These are phyloP conservation scores for Lactuca sativa DNA, from an alignment of 129 eudicot genomes.

Conservation along the genomic window DNA sequence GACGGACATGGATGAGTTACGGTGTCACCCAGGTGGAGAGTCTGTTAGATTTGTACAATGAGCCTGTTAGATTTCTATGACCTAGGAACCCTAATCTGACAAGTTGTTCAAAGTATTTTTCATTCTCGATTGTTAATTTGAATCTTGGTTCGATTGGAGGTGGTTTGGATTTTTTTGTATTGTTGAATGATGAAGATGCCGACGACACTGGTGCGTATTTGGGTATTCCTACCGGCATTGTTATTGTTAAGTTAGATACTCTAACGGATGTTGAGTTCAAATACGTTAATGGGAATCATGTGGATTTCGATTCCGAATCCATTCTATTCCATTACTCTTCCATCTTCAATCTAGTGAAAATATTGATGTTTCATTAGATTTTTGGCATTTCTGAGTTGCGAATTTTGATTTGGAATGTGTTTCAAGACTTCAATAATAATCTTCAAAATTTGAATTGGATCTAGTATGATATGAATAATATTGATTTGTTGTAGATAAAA, in stretches of 20 bases:
- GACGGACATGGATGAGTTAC: no score
- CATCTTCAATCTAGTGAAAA: background rate
- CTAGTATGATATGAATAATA: background rate
- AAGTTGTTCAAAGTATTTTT: constrained; percentile 66
- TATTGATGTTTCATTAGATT: background rate
- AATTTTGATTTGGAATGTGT: background rate
- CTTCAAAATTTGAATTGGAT: background rate
- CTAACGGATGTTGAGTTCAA: constrained; percentile 30
- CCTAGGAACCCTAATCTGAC: constrained; percentile 43
- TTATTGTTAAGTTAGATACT: constrained; percentile 78
- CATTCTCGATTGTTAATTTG: constrained; percentile 50
- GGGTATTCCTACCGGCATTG: constrained; percentile 54
- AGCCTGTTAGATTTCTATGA: constrained; percentile 62
- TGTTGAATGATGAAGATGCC: constrained; percentile 56
- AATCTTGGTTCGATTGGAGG: constrained; percentile 89
- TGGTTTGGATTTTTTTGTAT: constrained; percentile 74
- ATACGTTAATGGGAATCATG: constrained; percentile 37
- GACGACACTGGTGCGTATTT: constrained; percentile 66
- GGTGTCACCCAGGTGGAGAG: no score
- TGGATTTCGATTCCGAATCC: constrained; percentile 33
- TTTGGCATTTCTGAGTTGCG: background rate
- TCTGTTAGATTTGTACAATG: constrained; percentile 35
- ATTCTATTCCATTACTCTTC: background rate
- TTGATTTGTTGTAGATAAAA: constrained; percentile 59
- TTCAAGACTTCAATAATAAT: background rate